Conservation (phyloP, 805 yeast species). For the Torulaspora franciscae region DNA sequence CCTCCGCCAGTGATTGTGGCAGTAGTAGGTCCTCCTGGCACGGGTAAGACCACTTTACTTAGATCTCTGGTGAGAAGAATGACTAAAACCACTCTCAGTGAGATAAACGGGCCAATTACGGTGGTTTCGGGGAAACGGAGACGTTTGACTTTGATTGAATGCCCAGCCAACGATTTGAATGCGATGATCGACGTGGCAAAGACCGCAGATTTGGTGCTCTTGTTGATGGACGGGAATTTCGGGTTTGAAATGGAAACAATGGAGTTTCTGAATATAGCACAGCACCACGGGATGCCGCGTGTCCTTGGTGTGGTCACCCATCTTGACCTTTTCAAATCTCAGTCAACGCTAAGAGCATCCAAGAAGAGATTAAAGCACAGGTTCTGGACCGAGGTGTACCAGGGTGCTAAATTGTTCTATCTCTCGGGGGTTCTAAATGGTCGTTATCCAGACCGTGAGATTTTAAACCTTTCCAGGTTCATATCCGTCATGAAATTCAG, state of each 20-base stretch:
- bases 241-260: constrained; percentile 99
- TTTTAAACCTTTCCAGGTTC: constrained; percentile 83
- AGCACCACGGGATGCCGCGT: constrained; percentile 98
- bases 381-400: constrained; percentile 98
- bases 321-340: constrained; percentile 86
- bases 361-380: constrained; percentile 89
- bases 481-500: constrained; percentile 96
- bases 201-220: constrained; percentile 83
- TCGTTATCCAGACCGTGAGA: constrained; percentile 95
- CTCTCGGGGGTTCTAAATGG: constrained; percentile 95
- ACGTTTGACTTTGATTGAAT: constrained; percentile 87
- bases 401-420: constrained; percentile 94
- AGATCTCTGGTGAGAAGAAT: constrained; percentile 82
- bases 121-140: constrained; percentile 94
- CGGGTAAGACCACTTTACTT: constrained; percentile 92
- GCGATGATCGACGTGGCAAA: constrained; percentile 96
- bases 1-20: constrained; percentile 97
- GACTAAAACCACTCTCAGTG: constrained; percentile 79
- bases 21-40: constrained; percentile 98
- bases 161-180: constrained; percentile 78
- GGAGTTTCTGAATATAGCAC: constrained; percentile 94
- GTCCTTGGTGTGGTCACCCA: constrained; percentile 94
- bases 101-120: constrained; percentile 92
- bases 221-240: constrained; percentile 92
- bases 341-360: constrained; percentile 81